Percentiles rank a stretch among this genome's conserved stretches.
phyloP scores from a whole-genome alignment of 2,329 filamentous ascomycete species.

The Aureobasidium sp. region DNA sequence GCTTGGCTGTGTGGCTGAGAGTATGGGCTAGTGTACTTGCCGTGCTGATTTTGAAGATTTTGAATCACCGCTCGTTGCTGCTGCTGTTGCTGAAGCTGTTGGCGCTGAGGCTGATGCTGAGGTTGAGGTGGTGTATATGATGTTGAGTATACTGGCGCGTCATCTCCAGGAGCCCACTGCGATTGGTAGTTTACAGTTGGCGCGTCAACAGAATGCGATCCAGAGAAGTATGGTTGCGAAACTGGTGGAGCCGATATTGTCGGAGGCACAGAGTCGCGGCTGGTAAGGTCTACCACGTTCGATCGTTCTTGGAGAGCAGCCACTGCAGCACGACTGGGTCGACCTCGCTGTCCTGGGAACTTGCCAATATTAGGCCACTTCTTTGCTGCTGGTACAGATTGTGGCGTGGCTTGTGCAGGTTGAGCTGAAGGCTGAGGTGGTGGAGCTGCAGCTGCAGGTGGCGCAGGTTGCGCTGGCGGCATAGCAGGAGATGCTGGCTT shows the following conservation, averaged over 20 bases:
- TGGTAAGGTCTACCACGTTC: constrained; percentile 5
- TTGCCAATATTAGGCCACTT: background rate
- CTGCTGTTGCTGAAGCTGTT: background rate
- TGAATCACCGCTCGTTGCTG: background rate
- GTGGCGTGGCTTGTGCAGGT: background rate
- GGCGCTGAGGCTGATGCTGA: background rate
- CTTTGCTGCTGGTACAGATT: background rate
- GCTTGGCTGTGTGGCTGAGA: constrained; percentile 8
- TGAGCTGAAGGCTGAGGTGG: background rate
- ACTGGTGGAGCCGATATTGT: background rate
- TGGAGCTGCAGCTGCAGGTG: background rate
- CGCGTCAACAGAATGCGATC: background rate
- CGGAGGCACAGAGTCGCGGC: background rate
- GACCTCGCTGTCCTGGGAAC: constrained; percentile 5
- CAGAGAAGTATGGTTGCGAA: background rate
- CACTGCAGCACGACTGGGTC: constrained; percentile 15
- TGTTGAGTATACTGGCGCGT: background rate
- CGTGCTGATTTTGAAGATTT: background rate
- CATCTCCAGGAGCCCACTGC: background rate
- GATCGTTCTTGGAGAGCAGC: constrained; percentile 8
- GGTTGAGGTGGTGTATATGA: background rate
- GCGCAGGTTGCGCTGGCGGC: constrained; percentile 1
- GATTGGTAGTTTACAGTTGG: constrained; percentile 12
- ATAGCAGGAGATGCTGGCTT: background rate
- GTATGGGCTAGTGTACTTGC: constrained; percentile 12